Percentiles rank a stretch among this genome's conserved stretches.
phyloP scores from a whole-genome alignment of 1,284 basidiomycete species.

The Microbotryomycetes sp. region DNA sequence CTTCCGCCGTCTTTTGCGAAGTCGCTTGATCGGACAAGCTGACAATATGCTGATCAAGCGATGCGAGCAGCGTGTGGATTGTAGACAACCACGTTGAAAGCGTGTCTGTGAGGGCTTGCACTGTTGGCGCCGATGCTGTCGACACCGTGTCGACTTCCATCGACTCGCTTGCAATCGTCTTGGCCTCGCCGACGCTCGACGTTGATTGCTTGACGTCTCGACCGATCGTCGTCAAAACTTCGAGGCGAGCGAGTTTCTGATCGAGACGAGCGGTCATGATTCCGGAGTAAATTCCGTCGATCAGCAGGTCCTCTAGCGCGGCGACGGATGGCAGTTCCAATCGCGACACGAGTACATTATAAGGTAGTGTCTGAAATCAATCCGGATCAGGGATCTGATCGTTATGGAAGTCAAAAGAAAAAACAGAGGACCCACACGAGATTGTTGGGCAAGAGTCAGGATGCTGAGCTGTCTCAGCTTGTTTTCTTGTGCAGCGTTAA shows the following conservation, averaged over 20 bases:
- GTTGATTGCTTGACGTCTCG: constrained; percentile 54
- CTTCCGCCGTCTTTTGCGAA: constrained; percentile 19
- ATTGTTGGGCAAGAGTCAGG: constrained; percentile 64
- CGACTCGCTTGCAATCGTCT: neutral
- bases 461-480: constrained; percentile 91
- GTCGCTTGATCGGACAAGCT: constrained; percentile 3
- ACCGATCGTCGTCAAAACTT: constrained; percentile 85
- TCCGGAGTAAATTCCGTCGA: constrained; percentile 87
- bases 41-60: constrained; percentile 17
- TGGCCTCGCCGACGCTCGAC: neutral
- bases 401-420: neutral
- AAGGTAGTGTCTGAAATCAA: constrained; percentile 59
- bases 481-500: constrained; percentile 62
- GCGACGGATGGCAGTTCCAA: constrained; percentile 68
- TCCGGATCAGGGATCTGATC: constrained; percentile 24
- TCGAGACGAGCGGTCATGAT: constrained; percentile 82
- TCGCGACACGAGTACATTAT: constrained; percentile 55
- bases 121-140: neutral
- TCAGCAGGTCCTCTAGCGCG: constrained; percentile 88
- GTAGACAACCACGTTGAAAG: constrained; percentile 6
- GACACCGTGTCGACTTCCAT: neutral
- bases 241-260: constrained; percentile 74
- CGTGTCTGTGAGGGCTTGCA: constrained; percentile 1
- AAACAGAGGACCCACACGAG: constrained; percentile 63
- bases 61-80: constrained; percentile 11